A percentile compares a stretch with the other conserved stretches of the same genome.
These are phyloP conservation scores for Quercus wislizeni DNA, from an alignment of 306 rosid genomes.

Conservation along the genomic window DNA sequence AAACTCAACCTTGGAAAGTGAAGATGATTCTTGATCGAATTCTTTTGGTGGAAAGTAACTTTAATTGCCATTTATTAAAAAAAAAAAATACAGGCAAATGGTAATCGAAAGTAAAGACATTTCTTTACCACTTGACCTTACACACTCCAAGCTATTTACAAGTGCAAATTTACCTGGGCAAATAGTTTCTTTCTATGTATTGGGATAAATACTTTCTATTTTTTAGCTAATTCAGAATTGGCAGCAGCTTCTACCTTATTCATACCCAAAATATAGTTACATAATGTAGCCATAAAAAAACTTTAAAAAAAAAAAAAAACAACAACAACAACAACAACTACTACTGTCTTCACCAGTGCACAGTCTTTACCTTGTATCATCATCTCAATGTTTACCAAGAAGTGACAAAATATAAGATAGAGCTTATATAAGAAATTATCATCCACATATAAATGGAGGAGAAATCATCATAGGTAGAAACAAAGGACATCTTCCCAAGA, in stretches of 20 bases:
- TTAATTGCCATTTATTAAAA: too few species aligned
- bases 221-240: neutral
- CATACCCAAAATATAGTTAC: neutral
- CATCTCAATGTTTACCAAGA: neutral
- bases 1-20: neutral
- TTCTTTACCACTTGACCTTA: neutral
- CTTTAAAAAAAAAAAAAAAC: too few species aligned
- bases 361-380: neutral
- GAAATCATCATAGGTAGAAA: neutral
- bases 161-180: neutral
- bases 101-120: neutral
- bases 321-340: too few species aligned
- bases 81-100: neutral
- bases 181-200: neutral
- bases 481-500: neutral
- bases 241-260: neutral
- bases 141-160: neutral
- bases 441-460: neutral
- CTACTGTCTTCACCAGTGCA: too few species aligned
- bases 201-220: neutral
- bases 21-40: neutral
- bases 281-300: neutral
- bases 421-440: neutral
- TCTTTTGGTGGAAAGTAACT: neutral
- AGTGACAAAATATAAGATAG: neutral